Percentiles rank a stretch among this genome's conserved stretches.
Conservation (phyloP, 495 filamentous ascomycete species). For the Podospora pseudoanserina region DNA sequence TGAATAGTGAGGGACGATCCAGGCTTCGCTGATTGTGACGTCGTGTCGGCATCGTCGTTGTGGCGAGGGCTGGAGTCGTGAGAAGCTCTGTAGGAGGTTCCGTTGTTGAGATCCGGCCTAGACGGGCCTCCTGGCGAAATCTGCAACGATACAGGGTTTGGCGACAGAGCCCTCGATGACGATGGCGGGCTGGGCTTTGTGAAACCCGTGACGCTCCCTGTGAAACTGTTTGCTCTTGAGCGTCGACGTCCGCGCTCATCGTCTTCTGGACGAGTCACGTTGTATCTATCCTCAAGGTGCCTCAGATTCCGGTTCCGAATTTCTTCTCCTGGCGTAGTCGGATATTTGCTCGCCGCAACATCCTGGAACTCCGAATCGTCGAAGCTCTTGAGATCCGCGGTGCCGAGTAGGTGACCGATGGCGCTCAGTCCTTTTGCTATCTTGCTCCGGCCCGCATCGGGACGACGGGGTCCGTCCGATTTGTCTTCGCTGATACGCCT, state of each 20-base stretch:
- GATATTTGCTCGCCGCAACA: not conserved
- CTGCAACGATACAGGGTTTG: not conserved
- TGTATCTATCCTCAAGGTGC: not conserved
- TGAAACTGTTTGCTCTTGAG: slow-evolving; percentile 3
- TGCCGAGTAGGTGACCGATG: not conserved
- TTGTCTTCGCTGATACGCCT: not conserved
- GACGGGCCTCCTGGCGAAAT: not conserved
- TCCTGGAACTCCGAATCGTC: not conserved
- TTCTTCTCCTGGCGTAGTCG: not conserved
- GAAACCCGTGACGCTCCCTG: not conserved
- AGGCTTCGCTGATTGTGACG: not conserved
- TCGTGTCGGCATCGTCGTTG: not conserved
- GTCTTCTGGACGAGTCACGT: slow-evolving; percentile 1
- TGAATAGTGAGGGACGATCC: not conserved
- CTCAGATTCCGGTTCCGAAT: not conserved
- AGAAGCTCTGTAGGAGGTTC: not conserved
- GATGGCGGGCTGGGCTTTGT: not conserved
- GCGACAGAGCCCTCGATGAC: not conserved
- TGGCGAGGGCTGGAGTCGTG: not conserved
- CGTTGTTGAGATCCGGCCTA: not conserved
- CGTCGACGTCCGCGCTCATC: slow-evolving; percentile 5
- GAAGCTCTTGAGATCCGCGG: not conserved
- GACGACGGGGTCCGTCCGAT: not conserved
- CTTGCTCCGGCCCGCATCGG: not conserved
- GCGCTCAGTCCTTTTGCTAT: not conserved